Evolutionary conservation across 1,284 basidiomycete genomes (phyloP).

Genomic region (Kalmanozyma brasiliensis): DNA sequence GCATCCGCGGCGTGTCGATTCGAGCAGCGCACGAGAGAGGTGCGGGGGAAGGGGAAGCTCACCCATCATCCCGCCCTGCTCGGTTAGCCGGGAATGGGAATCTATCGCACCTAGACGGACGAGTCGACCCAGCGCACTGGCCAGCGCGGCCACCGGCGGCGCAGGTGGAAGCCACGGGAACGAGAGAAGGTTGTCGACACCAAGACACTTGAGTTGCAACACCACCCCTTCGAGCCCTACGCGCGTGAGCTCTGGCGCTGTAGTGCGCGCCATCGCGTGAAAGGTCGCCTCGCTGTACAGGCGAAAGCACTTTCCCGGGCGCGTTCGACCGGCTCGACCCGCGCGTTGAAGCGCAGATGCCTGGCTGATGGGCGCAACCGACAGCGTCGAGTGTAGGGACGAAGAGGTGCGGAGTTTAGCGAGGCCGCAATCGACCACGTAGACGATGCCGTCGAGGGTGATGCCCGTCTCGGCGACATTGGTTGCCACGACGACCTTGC

Average conservation of each 20-base stretch:
- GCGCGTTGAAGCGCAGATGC: slow-evolving; percentile 69
- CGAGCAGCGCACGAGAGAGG: slow-evolving; percentile 71
- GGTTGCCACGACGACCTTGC: slow-evolving; percentile 92
- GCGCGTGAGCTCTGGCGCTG: slow-evolving; percentile 87
- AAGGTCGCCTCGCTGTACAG: slow-evolving; percentile 81
- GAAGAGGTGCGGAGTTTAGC: slow-evolving; percentile 78
- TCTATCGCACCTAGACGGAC: slow-evolving; percentile 71
- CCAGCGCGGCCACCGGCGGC: slow-evolving; percentile 85
- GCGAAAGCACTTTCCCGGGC: slow-evolving; percentile 90
- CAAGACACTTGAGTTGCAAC: slow-evolving; percentile 90
- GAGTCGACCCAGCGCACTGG: slow-evolving; percentile 80
- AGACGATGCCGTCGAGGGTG: slow-evolving; percentile 93
- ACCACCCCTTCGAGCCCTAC: slow-evolving; percentile 88
- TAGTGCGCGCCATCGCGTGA: slow-evolving; percentile 74
- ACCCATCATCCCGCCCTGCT: slow-evolving; percentile 72
- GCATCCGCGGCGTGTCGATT: slow-evolving; percentile 74
- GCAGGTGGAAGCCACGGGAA: slow-evolving; percentile 88
- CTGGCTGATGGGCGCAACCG: slow-evolving; percentile 64
- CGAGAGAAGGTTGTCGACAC: slow-evolving; percentile 80
- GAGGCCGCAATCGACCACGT: slow-evolving; percentile 93
- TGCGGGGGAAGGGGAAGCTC: slow-evolving; percentile 73
- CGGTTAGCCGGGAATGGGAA: slow-evolving; percentile 70
- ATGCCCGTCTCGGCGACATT: slow-evolving; percentile 98
- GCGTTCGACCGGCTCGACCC: slow-evolving; percentile 70
- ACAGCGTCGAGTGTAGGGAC: no score